Evolutionary conservation across 805 yeast genomes (phyloP).

Genomic region (Yarrowia sp.): DNA sequence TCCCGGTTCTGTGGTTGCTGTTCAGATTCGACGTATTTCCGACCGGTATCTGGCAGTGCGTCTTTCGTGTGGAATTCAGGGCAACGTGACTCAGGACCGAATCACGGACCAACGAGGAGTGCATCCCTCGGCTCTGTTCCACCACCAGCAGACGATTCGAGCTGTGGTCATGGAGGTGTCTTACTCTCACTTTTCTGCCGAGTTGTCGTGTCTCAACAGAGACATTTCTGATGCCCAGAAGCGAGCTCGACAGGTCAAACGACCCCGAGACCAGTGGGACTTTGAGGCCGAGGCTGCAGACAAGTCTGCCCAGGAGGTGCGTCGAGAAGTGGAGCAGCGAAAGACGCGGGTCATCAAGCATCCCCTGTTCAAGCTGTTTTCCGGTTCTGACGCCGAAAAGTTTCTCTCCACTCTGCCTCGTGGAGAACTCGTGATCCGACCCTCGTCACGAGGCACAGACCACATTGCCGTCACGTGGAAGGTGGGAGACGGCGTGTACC

Average conservation of each 20-base stretch:
- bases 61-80: constrained; percentile 63
- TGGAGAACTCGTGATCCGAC: constrained; percentile 92
- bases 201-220: constrained; percentile 62
- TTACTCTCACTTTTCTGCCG: constrained; percentile 71
- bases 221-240: constrained; percentile 56
- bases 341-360: constrained; percentile 82
- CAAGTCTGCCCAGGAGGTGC: constrained; percentile 48
- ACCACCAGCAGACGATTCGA: constrained; percentile 75
- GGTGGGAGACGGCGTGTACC: constrained; percentile 84
- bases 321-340: constrained; percentile 61
- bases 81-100: constrained; percentile 41
- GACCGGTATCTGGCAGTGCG: constrained; percentile 43
- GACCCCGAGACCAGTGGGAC: constrained; percentile 51
- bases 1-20: constrained; percentile 71
- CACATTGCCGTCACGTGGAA: constrained; percentile 96
- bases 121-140: constrained; percentile 31
- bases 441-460: constrained; percentile 84
- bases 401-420: constrained; percentile 81
- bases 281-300: constrained; percentile 69
- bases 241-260: constrained; percentile 37
- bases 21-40: constrained; percentile 58
- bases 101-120: constrained; percentile 39
- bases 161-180: constrained; percentile 71
- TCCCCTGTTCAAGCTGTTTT: constrained; percentile 82
- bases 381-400: constrained; percentile 85